Percentiles rank a stretch among this genome's conserved stretches.
phyloP scores from a whole-genome alignment of 768 basidiomycete genomes.

The Boletus subcaerulescens region DNA sequence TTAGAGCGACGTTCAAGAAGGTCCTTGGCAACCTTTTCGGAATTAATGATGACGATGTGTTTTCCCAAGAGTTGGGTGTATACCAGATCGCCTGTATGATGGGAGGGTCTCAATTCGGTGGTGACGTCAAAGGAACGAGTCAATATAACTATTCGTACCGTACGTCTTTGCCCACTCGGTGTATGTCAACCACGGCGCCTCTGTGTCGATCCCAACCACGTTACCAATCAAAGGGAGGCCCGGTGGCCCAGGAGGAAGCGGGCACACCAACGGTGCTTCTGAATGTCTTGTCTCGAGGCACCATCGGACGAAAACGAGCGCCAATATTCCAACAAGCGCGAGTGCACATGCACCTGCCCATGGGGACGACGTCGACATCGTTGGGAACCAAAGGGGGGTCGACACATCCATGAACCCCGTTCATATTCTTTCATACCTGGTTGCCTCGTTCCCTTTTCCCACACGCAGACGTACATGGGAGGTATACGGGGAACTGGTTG shows the following conservation, averaged over 20 bases:
- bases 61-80: slow-evolving; percentile 45
- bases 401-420: neutral
- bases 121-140: too few relatives aligned
- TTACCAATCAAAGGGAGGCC: slow-evolving; percentile 38
- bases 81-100: slow-evolving; percentile 38
- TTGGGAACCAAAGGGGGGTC: neutral
- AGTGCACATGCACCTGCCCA: neutral
- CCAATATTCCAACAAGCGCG: neutral
- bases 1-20: slow-evolving; percentile 45
- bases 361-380: neutral
- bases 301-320: neutral
- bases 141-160: slow-evolving; percentile 12
- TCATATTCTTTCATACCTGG: neutral
- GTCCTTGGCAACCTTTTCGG: slow-evolving; percentile 39
- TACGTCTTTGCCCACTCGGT: slow-evolving; percentile 36
- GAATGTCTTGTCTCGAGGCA: neutral
- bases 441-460: slow-evolving; percentile 1
- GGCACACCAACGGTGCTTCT: neutral
- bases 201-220: slow-evolving; percentile 31
- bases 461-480: slow-evolving; percentile 2
- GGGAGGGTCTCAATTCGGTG: too few relatives aligned
- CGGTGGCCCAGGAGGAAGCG: slow-evolving; percentile 36
- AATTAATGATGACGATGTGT: slow-evolving; percentile 44
- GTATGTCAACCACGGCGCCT: slow-evolving; percentile 36
- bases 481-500: neutral